Conservation (phyloP, 208 protist genomes). For the Trypanosoma avium region DNA sequence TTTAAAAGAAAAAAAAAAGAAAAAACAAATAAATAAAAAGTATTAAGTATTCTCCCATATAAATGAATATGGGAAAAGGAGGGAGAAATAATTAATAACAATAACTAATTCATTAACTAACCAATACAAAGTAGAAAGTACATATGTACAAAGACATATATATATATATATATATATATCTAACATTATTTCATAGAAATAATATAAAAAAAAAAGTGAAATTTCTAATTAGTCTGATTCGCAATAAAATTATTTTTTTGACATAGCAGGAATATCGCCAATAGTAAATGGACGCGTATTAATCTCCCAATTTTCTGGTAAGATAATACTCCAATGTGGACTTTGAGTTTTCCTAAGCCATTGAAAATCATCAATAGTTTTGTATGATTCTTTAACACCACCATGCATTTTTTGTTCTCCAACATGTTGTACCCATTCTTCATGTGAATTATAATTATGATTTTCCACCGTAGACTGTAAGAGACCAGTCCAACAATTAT, state of each 20-base stretch:
- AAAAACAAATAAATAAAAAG: neutral
- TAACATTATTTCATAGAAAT: neutral
- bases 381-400: constrained; percentile 37
- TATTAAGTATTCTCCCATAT: too few species aligned
- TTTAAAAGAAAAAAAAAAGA: constrained; percentile 1
- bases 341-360: constrained; percentile 80
- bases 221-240: neutral
- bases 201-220: constrained; percentile 12
- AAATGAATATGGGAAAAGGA: too few species aligned
- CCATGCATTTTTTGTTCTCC: constrained; percentile 51
- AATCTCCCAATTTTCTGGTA: constrained; percentile 30
- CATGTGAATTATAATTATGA: constrained; percentile 36
- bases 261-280: constrained; percentile 5
- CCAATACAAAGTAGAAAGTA: constrained; percentile 14
- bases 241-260: neutral
- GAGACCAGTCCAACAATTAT: constrained; percentile 73
- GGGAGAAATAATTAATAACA: neutral
- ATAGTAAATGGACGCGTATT: constrained; percentile 14
- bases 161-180: neutral
- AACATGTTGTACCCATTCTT: constrained; percentile 57
- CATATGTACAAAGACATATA: too few species aligned
- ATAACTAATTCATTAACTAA: too few species aligned
- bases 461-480: constrained; percentile 35
- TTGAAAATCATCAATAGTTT: constrained; percentile 85
- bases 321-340: constrained; percentile 77